phyloP scores from a whole-genome alignment of 106 monocot species.

The Ottelia alismoides region DNA sequence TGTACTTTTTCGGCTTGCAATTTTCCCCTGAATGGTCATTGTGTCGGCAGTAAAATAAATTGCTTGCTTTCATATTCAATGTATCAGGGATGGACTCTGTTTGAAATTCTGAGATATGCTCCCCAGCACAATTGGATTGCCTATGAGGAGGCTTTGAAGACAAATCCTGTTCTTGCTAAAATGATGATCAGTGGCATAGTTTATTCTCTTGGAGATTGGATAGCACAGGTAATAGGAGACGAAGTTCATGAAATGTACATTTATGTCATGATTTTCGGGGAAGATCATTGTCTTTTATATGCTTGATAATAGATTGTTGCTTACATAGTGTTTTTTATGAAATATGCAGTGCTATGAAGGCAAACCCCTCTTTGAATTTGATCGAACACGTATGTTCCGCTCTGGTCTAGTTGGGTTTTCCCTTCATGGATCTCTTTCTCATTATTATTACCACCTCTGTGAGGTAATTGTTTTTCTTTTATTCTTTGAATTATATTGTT shows the following conservation, averaged over 20 bases:
- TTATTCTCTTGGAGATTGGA: slow-evolving; percentile 94
- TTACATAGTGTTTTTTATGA: no score
- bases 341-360: slow-evolving; percentile 83
- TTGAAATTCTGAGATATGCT: slow-evolving; percentile 84
- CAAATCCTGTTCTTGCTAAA: slow-evolving; percentile 90
- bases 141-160: slow-evolving; percentile 86
- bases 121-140: slow-evolving; percentile 93
- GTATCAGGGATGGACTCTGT: slow-evolving; percentile 96
- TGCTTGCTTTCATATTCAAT: no score
- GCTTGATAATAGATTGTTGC: no score
- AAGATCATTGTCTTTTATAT: no score
- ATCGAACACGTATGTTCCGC: slow-evolving; percentile 77
- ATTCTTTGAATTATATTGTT: not conserved
- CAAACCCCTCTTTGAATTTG: slow-evolving; percentile 94
- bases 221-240: slow-evolving; percentile 97
- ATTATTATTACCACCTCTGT: slow-evolving; percentile 88
- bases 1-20: slow-evolving; percentile 4
- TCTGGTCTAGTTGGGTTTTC: slow-evolving; percentile 87
- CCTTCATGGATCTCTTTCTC: slow-evolving; percentile 94
- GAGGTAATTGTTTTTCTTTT: slow-evolving; percentile 46
- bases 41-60: no score
- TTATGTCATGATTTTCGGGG: no score
- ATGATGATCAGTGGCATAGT: slow-evolving; percentile 99
- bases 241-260: no score
- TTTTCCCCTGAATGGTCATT: no score